A percentile compares a stretch with the other conserved stretches of the same genome.
Conservation (phyloP, 1,139 yeast species). For the Yamadazyma kanchanaburiensis region DNA sequence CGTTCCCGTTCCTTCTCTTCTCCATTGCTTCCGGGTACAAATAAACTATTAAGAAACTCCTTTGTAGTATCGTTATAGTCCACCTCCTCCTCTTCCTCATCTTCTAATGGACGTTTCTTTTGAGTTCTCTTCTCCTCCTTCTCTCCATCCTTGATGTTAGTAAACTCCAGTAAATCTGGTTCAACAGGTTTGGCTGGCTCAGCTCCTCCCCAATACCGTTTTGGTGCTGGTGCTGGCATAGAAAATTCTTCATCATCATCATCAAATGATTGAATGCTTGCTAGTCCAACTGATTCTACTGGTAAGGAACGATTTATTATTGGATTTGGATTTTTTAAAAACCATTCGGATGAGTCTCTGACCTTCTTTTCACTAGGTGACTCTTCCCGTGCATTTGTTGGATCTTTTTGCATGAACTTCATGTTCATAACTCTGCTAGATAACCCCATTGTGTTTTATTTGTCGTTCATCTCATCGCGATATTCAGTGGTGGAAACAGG, state of each 20-base stretch:
- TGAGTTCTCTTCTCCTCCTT: slow-evolving; percentile 10
- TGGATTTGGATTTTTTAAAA: slow-evolving; percentile 26
- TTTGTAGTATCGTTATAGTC: no score
- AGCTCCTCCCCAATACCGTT: slow-evolving; percentile 23
- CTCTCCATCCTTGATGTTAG: slow-evolving; percentile 1
- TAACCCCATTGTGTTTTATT: slow-evolving; percentile 37
- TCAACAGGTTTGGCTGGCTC: no score
- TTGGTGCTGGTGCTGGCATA: slow-evolving; percentile 19
- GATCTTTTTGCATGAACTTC: slow-evolving; percentile 51
- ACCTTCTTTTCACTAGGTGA: slow-evolving; percentile 38
- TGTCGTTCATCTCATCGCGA: no score
- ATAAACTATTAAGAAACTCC: no score
- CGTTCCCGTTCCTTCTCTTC: no score
- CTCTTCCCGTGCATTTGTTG: slow-evolving; percentile 22
- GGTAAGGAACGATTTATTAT: slow-evolving; percentile 9
- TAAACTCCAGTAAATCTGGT: slow-evolving; percentile 4
- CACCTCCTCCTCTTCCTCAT: no score
- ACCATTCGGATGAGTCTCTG: slow-evolving; percentile 64
- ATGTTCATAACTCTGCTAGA: slow-evolving; percentile 70
- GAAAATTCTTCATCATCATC: slow-evolving; percentile 11
- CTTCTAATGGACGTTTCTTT: no score
- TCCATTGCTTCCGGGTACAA: no score
- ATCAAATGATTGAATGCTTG: slow-evolving; percentile 31
- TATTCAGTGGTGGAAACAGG: no score
- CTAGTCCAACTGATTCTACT: slow-evolving; percentile 47